Base-by-base conservation (phyloP, 257 asterid genomes). In the Asclepias syriaca region DNA sequence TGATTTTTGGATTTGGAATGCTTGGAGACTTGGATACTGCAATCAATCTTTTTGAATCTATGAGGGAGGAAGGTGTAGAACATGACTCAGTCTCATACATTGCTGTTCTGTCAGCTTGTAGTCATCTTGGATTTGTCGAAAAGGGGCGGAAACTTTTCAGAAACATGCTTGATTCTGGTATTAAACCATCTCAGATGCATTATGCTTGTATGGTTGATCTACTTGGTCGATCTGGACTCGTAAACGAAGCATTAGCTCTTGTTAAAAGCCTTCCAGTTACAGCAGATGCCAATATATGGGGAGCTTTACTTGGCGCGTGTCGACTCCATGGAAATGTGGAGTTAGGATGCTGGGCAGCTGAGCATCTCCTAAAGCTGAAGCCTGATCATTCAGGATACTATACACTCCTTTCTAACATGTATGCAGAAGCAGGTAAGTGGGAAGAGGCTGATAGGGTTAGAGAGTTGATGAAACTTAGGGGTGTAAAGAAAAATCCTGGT, bases 141-240 rank as follows among this genome's bases (percentile, higher is more conserved):
- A 53, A 78, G 74, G 96, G 94, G 2, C 81, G 78, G 75, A 58
- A 22, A 65, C 82, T 81, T 79, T 88, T 90, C 29, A 75, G 68
- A 37, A 86, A 82, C 65, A 85, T 90, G 97, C 50, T 83, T 81
- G 87, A 78, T 59, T 77, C 19, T 24, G 75, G 79, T 50, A 78
- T 91, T 68, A 69, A 82, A n/a, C 94, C 94, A 29, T 79, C 92
- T 0, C 89, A 86, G 24, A 87, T 76, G 87, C 97, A 91, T 57
- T 91, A 91, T 43, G 92, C 97, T 16, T 87, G 95, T 83, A 89
- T 91, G 92, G 94, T 91, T 65, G 94, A 91, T 77, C 88, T 91
- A 77, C 87, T 91, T 74, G 92, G 96, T 29, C 89, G 97, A 4
- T 81, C 85, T 9, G 94, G 97, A 55, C 90, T 82, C 55, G 72